A percentile compares a stretch with the other conserved stretches of the same genome.
phyloP scores from a whole-genome alignment of 2,329 filamentous ascomycete genomes.

The Calycina herbarum region DNA sequence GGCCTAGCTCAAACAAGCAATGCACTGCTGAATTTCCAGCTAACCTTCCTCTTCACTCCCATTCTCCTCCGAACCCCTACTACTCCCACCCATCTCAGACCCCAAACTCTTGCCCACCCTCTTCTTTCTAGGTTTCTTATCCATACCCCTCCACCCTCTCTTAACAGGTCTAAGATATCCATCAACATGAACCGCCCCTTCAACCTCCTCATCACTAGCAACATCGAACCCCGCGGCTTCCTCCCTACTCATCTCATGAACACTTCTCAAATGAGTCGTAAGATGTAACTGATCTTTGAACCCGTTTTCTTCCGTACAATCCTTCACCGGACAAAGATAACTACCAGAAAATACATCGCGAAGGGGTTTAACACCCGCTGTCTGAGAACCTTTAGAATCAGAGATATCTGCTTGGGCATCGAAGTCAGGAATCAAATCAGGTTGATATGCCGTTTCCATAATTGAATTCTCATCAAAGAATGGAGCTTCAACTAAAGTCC shows the following conservation, averaged over 20 bases:
- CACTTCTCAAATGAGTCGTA: constrained; percentile 45
- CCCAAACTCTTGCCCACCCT: not conserved
- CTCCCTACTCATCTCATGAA: constrained; percentile 47
- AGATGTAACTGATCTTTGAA: constrained; percentile 43
- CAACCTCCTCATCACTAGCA: constrained; percentile 46
- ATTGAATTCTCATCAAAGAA: constrained; percentile 19
- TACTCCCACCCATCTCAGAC: not conserved
- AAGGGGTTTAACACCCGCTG: too few species aligned
- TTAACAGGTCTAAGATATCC: constrained; percentile 61
- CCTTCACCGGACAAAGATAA: constrained; percentile 40
- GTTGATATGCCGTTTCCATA: constrained; percentile 27
- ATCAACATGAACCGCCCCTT: constrained; percentile 66
- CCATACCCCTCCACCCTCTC: constrained; percentile 17
- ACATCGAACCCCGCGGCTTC: constrained; percentile 51
- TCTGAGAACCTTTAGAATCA: not conserved
- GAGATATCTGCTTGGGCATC: constrained; percentile 3
- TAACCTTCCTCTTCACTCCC: not conserved
- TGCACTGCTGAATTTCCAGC: not conserved
- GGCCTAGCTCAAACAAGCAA: too few species aligned
- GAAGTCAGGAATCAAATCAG: constrained; percentile 29
- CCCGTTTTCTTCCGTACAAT: constrained; percentile 41
- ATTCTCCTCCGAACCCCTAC: not conserved
- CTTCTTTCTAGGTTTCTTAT: constrained; percentile 22
- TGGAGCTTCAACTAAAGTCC: constrained; percentile 27
- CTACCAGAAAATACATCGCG: too few species aligned